These are phyloP conservation scores for Fraxinus excelsior DNA, from an alignment of 257 asterid species.

Conservation along the genomic window DNA sequence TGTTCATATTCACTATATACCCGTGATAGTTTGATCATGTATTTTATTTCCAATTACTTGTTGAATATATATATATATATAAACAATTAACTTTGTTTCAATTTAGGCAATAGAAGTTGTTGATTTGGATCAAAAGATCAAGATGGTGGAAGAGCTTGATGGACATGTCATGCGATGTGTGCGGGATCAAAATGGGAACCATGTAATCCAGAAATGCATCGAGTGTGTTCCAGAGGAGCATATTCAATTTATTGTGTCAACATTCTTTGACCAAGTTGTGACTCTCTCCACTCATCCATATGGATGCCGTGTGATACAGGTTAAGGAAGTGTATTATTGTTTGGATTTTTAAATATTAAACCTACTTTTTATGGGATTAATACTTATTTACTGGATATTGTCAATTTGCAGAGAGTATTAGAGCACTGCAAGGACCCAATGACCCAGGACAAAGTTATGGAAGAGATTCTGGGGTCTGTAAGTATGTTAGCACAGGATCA, in stretches of 20 bases:
- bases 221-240: conserved; percentile 73
- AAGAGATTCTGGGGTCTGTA: conserved; percentile 66
- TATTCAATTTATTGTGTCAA: conserved; percentile 62
- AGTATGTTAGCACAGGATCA: conserved; percentile 84
- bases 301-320: conserved; percentile 94
- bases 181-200: conserved; percentile 88
- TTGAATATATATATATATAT: background rate
- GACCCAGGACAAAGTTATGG: conserved; percentile 70
- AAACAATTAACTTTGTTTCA: background rate
- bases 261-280: conserved; percentile 69
- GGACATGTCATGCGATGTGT: conserved; percentile 83
- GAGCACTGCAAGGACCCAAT: conserved; percentile 64
- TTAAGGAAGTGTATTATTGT: conserved; percentile 21
- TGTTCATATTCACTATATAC: background rate
- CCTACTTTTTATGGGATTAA: background rate
- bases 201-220: conserved; percentile 87
- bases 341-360: background rate
- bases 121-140: conserved; percentile 67
- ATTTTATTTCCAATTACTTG: background rate
- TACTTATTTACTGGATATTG: background rate
- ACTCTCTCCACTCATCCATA: conserved; percentile 87
- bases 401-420: conserved; percentile 61
- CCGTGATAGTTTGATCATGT: background rate
- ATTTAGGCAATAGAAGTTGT: conserved; percentile 77
- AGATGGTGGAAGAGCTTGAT: conserved; percentile 81